Conservation (phyloP, 805 yeast genomes). For the Spathaspora sp. region DNA sequence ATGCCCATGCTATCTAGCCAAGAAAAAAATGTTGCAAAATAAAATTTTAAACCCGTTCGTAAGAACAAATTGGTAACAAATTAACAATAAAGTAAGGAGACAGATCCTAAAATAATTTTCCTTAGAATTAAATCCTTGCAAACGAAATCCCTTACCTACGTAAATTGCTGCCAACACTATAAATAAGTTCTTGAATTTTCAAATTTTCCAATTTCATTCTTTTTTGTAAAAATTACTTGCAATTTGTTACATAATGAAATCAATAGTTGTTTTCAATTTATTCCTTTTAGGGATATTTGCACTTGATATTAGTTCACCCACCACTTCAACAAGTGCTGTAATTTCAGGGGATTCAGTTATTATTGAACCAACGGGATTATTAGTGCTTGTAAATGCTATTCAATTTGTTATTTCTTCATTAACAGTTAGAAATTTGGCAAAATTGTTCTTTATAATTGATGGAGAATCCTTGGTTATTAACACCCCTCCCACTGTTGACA, state of each 20-base stretch:
- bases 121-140: no score
- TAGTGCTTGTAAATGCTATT: background rate
- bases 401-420: background rate
- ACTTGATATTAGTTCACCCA: background rate
- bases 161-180: background rate
- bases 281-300: background rate
- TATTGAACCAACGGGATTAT: background rate
- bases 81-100: no score
- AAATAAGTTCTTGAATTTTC: background rate
- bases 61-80: background rate
- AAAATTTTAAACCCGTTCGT: background rate
- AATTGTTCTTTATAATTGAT: background rate
- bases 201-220: background rate
- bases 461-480: background rate
- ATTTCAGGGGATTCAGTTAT: background rate
- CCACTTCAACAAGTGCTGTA: background rate
- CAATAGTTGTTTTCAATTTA: background rate
- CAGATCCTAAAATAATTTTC: no score
- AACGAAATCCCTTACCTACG: background rate
- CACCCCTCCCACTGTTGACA: background rate
- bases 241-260: background rate
- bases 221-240: background rate
- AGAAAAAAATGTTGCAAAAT: background rate
- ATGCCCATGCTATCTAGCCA: background rate
- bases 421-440: background rate